Base-by-base conservation (phyloP, 164 flowering plant species). In the Sextonia rubra region DNA sequence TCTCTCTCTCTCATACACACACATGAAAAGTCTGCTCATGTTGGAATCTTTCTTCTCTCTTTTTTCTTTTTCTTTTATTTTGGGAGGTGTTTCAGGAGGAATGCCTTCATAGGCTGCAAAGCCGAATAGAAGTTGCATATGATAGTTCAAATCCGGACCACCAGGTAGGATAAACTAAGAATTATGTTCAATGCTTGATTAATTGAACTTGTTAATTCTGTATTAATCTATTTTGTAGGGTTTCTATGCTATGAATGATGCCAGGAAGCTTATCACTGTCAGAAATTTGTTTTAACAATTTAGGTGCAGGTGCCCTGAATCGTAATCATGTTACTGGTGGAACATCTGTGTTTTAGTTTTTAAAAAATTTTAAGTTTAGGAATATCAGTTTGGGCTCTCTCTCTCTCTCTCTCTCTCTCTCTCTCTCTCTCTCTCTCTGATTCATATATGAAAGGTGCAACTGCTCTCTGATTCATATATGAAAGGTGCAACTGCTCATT, bases 91-190 rank as follows among this genome's bases (percentile, higher is more conserved):
- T 37, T 77, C 86, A 96, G 99, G 99, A 96, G 80, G 97, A 89
- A 69, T 86, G 95, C 82, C 83, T 96, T 81, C 90, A 74, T 74
- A 88, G 85, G 80, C 87, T 93, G 66, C 98, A 91, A 82, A 84
- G 73, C 71, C 90, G 98, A 6, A 85, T 96, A 69, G 97, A 93
- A 77, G 85, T 90, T 81, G 47, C 87, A 47, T 93, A 96, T 85
- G 97, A 96, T 79, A 85, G 93, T 86, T 88, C 90, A 62, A 79
- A 80, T 68, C 86, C 82, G 61, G 94, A 90, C 52, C 98, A 96
- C 74, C 99, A 88, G 98, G 99, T 96, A 80, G 8, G 25, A 14
- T 75, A 58, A 49, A 56, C 64, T 74, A 18, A 64, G 18, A 44
- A 64, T 70, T 27, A 29, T 67, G 56, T 71, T 66, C 1, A 27